These are phyloP conservation scores for Gremmenia infestans DNA, from an alignment of 2,329 filamentous ascomycete species.

Conservation along the genomic window DNA sequence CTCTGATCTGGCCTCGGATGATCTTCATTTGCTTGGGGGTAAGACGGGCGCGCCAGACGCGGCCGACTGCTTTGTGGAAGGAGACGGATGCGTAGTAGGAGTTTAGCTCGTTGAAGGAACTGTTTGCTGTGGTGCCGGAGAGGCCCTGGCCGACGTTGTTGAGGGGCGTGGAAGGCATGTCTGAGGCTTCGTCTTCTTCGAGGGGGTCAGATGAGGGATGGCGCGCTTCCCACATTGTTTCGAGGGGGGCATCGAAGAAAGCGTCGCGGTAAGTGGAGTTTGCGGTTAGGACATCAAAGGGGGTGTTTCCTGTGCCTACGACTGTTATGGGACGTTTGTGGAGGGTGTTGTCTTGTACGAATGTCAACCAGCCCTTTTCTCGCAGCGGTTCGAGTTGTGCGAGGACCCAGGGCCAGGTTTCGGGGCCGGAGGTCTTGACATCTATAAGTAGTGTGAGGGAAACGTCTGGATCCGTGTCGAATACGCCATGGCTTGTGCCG, in stretches of 20 bases:
- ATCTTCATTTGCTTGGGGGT: slow-evolving; percentile 39
- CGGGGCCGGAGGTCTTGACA: slow-evolving; percentile 54
- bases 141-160: slow-evolving; percentile 38
- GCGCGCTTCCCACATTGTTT: slow-evolving; percentile 35
- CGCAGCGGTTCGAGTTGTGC: slow-evolving; percentile 55
- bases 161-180: slow-evolving; percentile 1
- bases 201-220: neutral
- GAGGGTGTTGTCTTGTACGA: slow-evolving; percentile 46
- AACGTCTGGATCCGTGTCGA: slow-evolving; percentile 46
- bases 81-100: slow-evolving; percentile 62
- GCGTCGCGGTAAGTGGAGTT: slow-evolving; percentile 53
- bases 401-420: slow-evolving; percentile 49
- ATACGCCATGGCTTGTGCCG: slow-evolving; percentile 49
- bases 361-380: slow-evolving; percentile 51
- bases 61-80: slow-evolving; percentile 50
- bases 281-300: slow-evolving; percentile 49
- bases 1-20: slow-evolving; percentile 41
- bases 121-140: slow-evolving; percentile 33
- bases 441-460: slow-evolving; percentile 62
- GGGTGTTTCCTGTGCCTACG: slow-evolving; percentile 62
- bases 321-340: slow-evolving; percentile 58
- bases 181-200: slow-evolving; percentile 17
- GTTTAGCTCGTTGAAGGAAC: slow-evolving; percentile 47
- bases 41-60: slow-evolving; percentile 42
- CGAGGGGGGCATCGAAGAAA: slow-evolving; percentile 63